Evolutionary conservation across 139 green algal genomes (phyloP).

Genomic region (Desmodesmus armatus): DNA sequence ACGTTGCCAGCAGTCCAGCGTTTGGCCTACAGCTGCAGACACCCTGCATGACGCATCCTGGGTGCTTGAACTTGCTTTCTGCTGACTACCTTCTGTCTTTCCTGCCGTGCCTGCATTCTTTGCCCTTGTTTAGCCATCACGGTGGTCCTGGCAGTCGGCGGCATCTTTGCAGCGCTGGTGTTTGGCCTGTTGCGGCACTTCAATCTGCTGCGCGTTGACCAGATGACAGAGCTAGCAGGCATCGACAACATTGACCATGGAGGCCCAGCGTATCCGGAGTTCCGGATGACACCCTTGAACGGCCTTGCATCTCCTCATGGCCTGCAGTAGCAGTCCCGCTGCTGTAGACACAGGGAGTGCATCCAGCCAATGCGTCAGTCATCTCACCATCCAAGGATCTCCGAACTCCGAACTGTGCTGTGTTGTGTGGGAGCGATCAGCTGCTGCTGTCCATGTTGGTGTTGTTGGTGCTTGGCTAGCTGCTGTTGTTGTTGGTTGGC

Average conservation of each 20-base stretch:
- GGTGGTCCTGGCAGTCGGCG: constrained; percentile 11
- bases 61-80: background rate
- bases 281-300: background rate
- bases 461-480: too few relatives aligned
- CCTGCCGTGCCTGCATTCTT: background rate
- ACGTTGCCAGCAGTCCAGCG: too few relatives aligned
- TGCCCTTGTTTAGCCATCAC: background rate
- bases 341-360: too few relatives aligned
- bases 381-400: too few relatives aligned
- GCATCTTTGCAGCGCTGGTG: constrained; percentile 13
- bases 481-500: too few relatives aligned
- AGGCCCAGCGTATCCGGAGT: constrained; percentile 56
- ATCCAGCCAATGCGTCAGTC: too few relatives aligned
- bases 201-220: constrained; percentile 56
- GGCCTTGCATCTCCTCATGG: background rate
- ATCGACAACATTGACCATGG: constrained; percentile 70
- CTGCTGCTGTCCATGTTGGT: too few relatives aligned
- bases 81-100: too few relatives aligned
- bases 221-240: constrained; percentile 63
- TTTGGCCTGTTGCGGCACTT: constrained; percentile 37
- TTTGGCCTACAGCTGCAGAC: too few relatives aligned
- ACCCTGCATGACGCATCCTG: background rate
- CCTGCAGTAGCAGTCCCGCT: too few relatives aligned
- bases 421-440: too few relatives aligned
- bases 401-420: too few relatives aligned